phyloP scores from a whole-genome alignment of 371 early-diverging fungal species.

The Zopfochytrium polystomum region DNA sequence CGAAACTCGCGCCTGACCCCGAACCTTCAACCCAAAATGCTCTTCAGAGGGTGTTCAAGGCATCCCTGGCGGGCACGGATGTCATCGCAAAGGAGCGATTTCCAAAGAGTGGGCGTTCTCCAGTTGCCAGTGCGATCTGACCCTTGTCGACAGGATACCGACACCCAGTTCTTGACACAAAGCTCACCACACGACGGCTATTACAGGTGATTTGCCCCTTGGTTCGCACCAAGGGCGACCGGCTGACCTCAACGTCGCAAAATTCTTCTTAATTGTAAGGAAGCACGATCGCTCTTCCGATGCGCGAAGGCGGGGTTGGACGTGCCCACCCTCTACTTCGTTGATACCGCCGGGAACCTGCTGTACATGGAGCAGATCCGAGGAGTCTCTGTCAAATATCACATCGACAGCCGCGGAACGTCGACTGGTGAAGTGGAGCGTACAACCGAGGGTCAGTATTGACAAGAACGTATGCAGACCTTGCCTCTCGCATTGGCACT shows the following conservation, averaged over 20 bases:
- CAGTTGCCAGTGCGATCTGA: conserved; percentile 71
- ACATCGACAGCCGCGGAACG: neutral
- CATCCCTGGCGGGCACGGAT: conserved; percentile 32
- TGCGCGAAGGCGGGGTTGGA: conserved; percentile 73
- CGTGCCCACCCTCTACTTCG: conserved; percentile 77
- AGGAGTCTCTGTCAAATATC: conserved; percentile 72
- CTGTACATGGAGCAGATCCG: conserved; percentile 85
- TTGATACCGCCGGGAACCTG: conserved; percentile 63
- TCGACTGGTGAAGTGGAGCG: conserved; percentile 1
- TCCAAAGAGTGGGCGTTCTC: conserved; percentile 87
- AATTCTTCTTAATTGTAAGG: neutral
- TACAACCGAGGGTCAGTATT: neutral
- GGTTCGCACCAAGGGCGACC: neutral
- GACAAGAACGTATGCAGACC: conserved; percentile 1
- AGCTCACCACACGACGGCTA: conserved; percentile 72
- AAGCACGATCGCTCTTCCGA: conserved; percentile 46
- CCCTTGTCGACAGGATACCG: conserved; percentile 57
- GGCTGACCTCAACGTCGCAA: neutral
- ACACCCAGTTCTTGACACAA: conserved; percentile 80
- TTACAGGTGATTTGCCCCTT: conserved; percentile 50
- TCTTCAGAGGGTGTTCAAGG: conserved; percentile 52
- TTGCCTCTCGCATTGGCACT: conserved; percentile 55
- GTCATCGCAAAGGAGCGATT: conserved; percentile 83
- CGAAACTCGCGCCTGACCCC: neutral
- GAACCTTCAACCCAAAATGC: neutral